Conservation (phyloP, 345 rosid genomes). For the rapeseed (Brassica napus) region Da-Ae NC_063438.1:27899001-27899500, state of each 20-base stretch:
- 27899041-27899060: constrained; percentile 15
- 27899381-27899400: not conserved
- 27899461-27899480: not conserved
- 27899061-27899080: not conserved
- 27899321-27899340: not conserved
- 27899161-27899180: no score
- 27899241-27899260: not conserved
- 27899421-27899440: not conserved
- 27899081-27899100: not conserved
- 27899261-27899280: not conserved
- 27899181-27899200: no score
- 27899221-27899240: not conserved
- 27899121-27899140: not conserved
- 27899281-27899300: not conserved
- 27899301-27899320: not conserved
- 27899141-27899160: constrained; percentile 22
- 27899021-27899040: constrained; percentile 17
- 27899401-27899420: constrained; percentile 5
- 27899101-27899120: not conserved
- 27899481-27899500: constrained; percentile 29
- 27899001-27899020: constrained; percentile 19
- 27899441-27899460: not conserved
- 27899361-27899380: not conserved
- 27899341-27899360: not conserved
- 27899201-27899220: no score